A percentile compares a stretch with the other conserved stretches of the same genome.
phyloP scores from a whole-genome alignment of 1,139 yeast genomes.

The Nakaseomyces nivariensis region DNA sequence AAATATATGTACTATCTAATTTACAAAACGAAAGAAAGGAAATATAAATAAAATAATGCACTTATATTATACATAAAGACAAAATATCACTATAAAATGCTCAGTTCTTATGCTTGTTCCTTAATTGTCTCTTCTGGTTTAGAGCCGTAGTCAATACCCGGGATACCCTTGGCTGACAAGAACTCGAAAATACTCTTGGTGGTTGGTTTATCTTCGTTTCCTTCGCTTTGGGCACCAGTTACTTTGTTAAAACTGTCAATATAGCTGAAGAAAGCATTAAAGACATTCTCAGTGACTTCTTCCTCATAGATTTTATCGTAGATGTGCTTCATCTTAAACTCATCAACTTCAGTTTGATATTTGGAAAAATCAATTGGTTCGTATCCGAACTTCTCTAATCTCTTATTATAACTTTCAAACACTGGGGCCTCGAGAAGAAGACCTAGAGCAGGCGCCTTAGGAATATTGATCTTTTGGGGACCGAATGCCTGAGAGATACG shows the following conservation, averaged over 20 bases:
- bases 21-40: too few species aligned
- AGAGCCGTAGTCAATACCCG: constrained; percentile 18
- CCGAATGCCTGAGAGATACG: constrained; percentile 76
- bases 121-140: background rate
- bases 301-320: constrained; percentile 88
- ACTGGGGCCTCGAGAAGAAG: constrained; percentile 84
- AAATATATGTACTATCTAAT: too few species aligned
- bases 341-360: constrained; percentile 63
- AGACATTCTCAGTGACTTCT: constrained; percentile 78
- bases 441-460: constrained; percentile 97
- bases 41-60: too few species aligned
- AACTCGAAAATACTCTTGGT: constrained; percentile 55
- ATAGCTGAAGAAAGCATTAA: constrained; percentile 80
- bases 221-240: constrained; percentile 27
- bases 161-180: constrained; percentile 54
- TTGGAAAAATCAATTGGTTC: constrained; percentile 62
- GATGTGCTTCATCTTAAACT: constrained; percentile 76
- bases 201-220: constrained; percentile 23
- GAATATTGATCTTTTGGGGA: constrained; percentile 69
- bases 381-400: constrained; percentile 69
- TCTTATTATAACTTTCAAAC: constrained; percentile 72
- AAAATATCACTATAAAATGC: too few species aligned
- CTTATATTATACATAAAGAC: too few species aligned
- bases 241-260: constrained; percentile 56
- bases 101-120: background rate